Evolutionary conservation across 2,329 filamentous ascomycete species (phyloP).

Genomic region (Monilinia vaccinii-corymbosi): DNA sequence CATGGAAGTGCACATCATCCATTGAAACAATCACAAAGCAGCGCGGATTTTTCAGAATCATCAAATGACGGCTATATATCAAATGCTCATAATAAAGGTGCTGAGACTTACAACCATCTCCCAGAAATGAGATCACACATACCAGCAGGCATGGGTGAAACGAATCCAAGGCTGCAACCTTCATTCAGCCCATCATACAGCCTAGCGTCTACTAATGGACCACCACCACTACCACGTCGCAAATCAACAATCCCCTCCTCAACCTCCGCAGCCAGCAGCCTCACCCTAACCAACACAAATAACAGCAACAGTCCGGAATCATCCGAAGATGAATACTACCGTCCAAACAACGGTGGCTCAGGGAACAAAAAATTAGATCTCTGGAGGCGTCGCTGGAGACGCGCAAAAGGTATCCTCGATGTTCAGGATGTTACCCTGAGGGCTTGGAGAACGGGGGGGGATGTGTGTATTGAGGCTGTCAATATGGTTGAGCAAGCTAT

Average conservation of each 20-base stretch:
- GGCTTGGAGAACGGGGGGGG: slow-evolving; percentile 64
- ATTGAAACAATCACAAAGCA: slow-evolving; percentile 23
- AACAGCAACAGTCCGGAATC: slow-evolving; percentile 20
- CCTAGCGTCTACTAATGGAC: slow-evolving; percentile 11
- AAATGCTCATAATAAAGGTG: slow-evolving; percentile 25
- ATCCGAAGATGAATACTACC: slow-evolving; percentile 24
- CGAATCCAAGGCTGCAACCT: neutral
- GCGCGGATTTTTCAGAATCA: slow-evolving; percentile 17
- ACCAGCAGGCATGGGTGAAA: slow-evolving; percentile 17
- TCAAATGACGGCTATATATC: slow-evolving; percentile 23
- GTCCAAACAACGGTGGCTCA: slow-evolving; percentile 15
- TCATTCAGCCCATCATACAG: neutral
- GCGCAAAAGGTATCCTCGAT: slow-evolving; percentile 55
- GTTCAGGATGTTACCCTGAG: slow-evolving; percentile 57
- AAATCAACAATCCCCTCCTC: slow-evolving; percentile 10
- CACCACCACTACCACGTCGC: slow-evolving; percentile 20
- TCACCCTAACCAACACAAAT: slow-evolving; percentile 12
- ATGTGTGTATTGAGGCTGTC: slow-evolving; percentile 58
- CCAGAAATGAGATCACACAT: slow-evolving; percentile 28
- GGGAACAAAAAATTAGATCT: slow-evolving; percentile 61
- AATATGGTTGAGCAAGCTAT: slow-evolving; percentile 51
- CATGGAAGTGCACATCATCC: slow-evolving; percentile 16
- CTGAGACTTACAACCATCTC: slow-evolving; percentile 27
- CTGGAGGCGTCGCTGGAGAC: slow-evolving; percentile 59
- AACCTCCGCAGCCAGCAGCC: slow-evolving; percentile 7